Conservation (phyloP, 805 yeast genomes). For the Zygotorulaspora sp. region DNA sequence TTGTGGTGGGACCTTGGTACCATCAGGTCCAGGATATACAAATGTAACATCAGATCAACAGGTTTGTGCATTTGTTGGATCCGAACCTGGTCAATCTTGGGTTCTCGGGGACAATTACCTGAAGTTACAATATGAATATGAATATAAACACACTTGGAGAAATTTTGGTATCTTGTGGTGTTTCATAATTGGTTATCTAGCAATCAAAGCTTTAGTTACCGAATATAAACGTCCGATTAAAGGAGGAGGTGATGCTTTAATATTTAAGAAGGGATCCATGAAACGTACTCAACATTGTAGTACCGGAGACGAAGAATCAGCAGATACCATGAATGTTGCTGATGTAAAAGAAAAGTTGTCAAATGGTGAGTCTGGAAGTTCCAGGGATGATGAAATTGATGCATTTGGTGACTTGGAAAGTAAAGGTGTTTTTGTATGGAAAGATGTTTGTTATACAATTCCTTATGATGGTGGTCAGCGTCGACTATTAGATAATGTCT, state of each 20-base stretch:
- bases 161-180: conserved; percentile 66
- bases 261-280: conserved; percentile 50
- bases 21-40: conserved; percentile 51
- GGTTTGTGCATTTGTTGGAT: conserved; percentile 60
- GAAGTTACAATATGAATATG: conserved; percentile 44
- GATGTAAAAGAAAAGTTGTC: conserved; percentile 18
- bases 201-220: conserved; percentile 20
- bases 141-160: conserved; percentile 67
- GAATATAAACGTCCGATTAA: conserved; percentile 25
- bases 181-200: conserved; percentile 30
- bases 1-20: conserved; percentile 40
- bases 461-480: conserved; percentile 40
- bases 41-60: conserved; percentile 33
- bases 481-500: conserved; percentile 48
- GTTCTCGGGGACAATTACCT: conserved; percentile 63
- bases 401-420: conserved; percentile 29
- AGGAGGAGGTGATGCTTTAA: conserved; percentile 39
- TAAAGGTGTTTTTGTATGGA: conserved; percentile 33
- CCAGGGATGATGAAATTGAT: conserved; percentile 12
- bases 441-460: conserved; percentile 33
- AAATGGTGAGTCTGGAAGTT: conserved; percentile 10
- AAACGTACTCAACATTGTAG: conserved; percentile 1
- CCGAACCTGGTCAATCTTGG: conserved; percentile 46
- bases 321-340: conserved; percentile 13
- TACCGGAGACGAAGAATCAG: conserved; percentile 19